Conservation (phyloP, 2,329 filamentous ascomycete genomes). For the Penicillium sp. region DNA sequence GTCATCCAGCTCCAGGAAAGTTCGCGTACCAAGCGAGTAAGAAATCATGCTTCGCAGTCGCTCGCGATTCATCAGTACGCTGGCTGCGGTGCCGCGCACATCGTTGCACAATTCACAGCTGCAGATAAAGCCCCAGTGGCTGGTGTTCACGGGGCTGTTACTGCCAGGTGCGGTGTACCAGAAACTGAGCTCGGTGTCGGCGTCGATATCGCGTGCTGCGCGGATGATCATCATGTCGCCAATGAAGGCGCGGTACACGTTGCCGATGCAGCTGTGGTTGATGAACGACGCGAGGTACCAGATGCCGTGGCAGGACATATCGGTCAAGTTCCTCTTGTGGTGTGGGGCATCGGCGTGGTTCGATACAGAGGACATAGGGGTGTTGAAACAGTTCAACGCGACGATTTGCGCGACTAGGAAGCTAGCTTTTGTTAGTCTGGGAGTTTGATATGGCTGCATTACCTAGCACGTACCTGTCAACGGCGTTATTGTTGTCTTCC, state of each 20-base stretch:
- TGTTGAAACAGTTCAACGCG: constrained; percentile 49
- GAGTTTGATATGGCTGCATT: not conserved
- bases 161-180: constrained; percentile 35
- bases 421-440: constrained; percentile 26
- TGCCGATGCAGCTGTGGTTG: constrained; percentile 56
- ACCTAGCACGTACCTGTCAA: not conserved
- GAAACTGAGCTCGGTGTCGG: constrained; percentile 50
- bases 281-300: constrained; percentile 54
- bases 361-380: constrained; percentile 17
- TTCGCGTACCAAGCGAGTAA: no score
- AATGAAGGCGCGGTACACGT: constrained; percentile 53
- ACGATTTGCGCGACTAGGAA: constrained; percentile 51
- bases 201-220: constrained; percentile 46
- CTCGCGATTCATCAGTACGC: not conserved
- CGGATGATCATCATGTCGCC: constrained; percentile 58
- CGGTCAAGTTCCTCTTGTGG: not conserved
- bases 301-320: constrained; percentile 40
- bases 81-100: not conserved
- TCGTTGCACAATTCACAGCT: constrained; percentile 25
- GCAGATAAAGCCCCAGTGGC: constrained; percentile 28
- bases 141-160: not conserved
- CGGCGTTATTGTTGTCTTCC: not conserved
- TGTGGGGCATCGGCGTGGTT: constrained; percentile 15
- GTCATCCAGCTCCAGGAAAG: not conserved
- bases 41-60: no score